Evolutionary conservation across 1,284 basidiomycete genomes (phyloP), one percentile per base, ranked within the genome.

Genomic region (Melampsora occidentalis): DNA sequence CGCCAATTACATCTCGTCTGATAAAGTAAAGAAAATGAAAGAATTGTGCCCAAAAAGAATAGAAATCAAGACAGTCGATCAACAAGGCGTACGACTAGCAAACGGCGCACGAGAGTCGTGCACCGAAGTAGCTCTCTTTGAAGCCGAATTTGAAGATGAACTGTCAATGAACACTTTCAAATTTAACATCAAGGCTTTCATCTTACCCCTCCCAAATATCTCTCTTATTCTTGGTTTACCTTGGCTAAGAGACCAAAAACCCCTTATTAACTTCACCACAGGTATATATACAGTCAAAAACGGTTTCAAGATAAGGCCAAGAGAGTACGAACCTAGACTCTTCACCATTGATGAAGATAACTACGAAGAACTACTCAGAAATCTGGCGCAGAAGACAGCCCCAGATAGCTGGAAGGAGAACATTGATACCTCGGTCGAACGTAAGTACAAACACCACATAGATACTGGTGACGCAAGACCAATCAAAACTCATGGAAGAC

Each of bases 371-470:
- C 20, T 49, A 5, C 31, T 61, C 9, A 5, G 4, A 16, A 9
- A 53, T 4, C 6, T 70, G 5, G 69, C 35, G 12, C 7, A 46
- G 25, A 39, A 42, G n/a, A 70, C 35, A 4, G 33, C 69, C 22
- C 53, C 57, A 14, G 20, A 70, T 25, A 2, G 31, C 12, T 70
- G 57, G 18, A 22, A 33, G 0, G 28, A 70, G 33, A 46, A 57
- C 12, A 57, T 59, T 14, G 57, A 39, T 0, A 20, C 61, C 18
- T 35, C 48, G 28, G 53, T 39, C 2, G 22, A 39, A 12, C 10
- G 42, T 39, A 57, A 61, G 31, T 70, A 59, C 22, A 14, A 46
- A 22, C 69, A 70, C 5, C 22, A 33, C 18, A 70, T 70, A 7
- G 57, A 70, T 6, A 70, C 69, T 18, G 42, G 53, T 10, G 35